phyloP scores from a whole-genome alignment of 371 early-diverging fungal species.

The Batkoa obscura region DNA sequence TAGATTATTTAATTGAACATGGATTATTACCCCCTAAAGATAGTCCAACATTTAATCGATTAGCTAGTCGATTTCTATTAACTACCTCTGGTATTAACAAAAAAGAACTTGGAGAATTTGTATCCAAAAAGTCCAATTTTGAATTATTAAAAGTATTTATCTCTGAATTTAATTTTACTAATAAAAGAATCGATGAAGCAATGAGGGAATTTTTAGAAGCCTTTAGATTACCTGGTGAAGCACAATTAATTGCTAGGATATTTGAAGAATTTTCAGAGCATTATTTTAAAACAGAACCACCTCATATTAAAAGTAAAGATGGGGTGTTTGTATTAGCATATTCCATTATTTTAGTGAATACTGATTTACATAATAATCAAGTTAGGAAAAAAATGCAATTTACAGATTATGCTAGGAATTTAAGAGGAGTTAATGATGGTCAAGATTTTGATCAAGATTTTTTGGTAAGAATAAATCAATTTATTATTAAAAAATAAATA shows the following conservation, averaged over 20 bases:
- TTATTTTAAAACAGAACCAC: conserved; percentile 42
- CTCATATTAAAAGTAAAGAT: conserved; percentile 40
- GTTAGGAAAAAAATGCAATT: conserved; percentile 46
- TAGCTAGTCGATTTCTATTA: conserved; percentile 47
- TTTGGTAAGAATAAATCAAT: conserved; percentile 21
- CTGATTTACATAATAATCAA: conserved; percentile 83
- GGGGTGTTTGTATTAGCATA: conserved; percentile 70
- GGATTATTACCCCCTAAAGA: conserved; percentile 28
- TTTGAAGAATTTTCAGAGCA: conserved; percentile 65
- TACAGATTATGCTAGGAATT: conserved; percentile 66
- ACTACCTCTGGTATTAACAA: conserved; percentile 59
- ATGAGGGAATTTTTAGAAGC: conserved; percentile 59
- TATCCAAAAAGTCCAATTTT: conserved; percentile 66
- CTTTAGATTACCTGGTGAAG: conserved; percentile 86
- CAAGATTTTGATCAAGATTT: conserved; percentile 49
- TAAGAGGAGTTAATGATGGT: conserved; percentile 56
- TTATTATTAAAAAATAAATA: not conserved
- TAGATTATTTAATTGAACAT: conserved; percentile 47
- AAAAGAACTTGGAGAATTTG: conserved; percentile 63
- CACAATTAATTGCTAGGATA: conserved; percentile 84
- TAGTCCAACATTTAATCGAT: conserved; percentile 21
- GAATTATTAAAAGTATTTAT: conserved; percentile 58
- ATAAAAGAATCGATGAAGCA: conserved; percentile 72
- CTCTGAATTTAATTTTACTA: conserved; percentile 55
- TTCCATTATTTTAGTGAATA: conserved; percentile 83